Conservation (phyloP, 768 basidiomycete genomes). For the Boletus huronensis region DNA sequence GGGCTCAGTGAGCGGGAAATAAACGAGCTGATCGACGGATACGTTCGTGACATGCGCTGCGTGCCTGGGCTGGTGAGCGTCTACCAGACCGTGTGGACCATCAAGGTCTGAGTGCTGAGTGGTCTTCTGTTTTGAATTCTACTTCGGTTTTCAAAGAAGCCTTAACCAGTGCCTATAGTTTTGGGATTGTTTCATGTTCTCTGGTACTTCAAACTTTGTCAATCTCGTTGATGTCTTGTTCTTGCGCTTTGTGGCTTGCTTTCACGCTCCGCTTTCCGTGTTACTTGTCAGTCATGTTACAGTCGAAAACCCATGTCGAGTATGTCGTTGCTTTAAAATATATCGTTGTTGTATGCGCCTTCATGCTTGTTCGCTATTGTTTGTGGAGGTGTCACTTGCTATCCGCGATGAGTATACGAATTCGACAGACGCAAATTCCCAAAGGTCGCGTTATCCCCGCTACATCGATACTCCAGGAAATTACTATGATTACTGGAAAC, state of each 20-base stretch:
- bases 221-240: neutral
- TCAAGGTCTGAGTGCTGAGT: conserved; percentile 25
- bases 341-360: neutral
- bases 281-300: neutral
- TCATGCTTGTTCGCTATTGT: neutral
- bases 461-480: neutral
- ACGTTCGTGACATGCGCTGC: conserved; percentile 43
- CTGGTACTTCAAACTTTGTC: neutral
- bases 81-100: conserved; percentile 50
- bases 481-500: neutral
- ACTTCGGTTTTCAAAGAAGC: neutral
- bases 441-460: neutral
- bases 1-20: conserved; percentile 38
- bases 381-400: neutral
- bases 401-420: neutral
- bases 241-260: neutral
- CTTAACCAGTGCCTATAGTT: neutral
- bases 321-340: neutral
- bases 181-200: neutral
- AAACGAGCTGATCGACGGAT: conserved; percentile 38
- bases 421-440: neutral
- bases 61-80: conserved; percentile 47
- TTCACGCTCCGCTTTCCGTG: neutral
- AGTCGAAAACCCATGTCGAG: neutral
- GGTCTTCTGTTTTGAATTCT: neutral